Evolutionary conservation across 1,284 basidiomycete species (phyloP), one percentile per base, ranked within the genome.

Genomic region (Trichosporon sp.): DNA sequence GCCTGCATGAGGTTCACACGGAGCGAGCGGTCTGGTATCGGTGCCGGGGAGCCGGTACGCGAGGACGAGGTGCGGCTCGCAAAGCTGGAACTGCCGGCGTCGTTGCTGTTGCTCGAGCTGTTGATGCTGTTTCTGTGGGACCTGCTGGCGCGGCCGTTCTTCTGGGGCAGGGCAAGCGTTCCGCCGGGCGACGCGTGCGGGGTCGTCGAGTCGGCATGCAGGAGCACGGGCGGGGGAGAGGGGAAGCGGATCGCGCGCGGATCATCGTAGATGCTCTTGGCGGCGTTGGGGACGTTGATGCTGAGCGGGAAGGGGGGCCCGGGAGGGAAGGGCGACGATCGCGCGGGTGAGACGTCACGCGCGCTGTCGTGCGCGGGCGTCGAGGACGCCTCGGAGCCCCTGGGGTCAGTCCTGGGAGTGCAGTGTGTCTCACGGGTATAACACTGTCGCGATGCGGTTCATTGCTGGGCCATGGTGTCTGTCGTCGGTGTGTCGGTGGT

Each of bases 231-330:
- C 9, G 68, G 64, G 35, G 74, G 38, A 8, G 74, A 29, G 25
- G 60, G 65, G 65, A 74, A 73, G 60, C 73, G 74, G 27, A 73
- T 74, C 21, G 70, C 62, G 9, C 80, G 73, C 11, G 80, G 80
- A 71, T 81, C 80, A 69, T 81, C 76, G 68, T 81, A 81, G 34
- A 80, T 74, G 23, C 70, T 64, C 58, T 53, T 64, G 56, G 56
- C 32, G 25, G 38, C 38, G 62, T 47, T 29, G 32, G 58, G 62
- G 29, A 56, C 60, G 56, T 67, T 64, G 62, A 68, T 62, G 27
- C 44, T 44, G n/a, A 62, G 63, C 2, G 29, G 42, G 21, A 51
- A 51, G 47, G 47, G 47, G 18, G 47, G 47, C 21, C 47, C 47
- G 47, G 47, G 23, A 25, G 47, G 47, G 42, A 66, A 25, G 47